These are phyloP conservation scores for Talaromyces sp. DNA, from an alignment of 2,329 filamentous ascomycete species.

Conservation along the genomic window DNA sequence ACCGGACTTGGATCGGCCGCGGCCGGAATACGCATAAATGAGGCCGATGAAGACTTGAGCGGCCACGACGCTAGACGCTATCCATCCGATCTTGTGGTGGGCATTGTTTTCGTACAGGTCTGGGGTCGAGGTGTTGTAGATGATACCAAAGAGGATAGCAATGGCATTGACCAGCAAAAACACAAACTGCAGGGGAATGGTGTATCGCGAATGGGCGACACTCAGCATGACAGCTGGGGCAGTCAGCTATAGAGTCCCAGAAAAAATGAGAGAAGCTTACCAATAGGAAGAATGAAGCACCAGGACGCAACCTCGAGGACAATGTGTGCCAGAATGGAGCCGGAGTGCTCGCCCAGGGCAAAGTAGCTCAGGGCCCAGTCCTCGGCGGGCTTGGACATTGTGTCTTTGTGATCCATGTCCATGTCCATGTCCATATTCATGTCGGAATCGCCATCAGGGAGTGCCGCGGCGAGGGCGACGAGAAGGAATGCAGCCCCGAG, in stretches of 20 bases:
- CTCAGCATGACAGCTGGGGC: constrained; percentile 74
- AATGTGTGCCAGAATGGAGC: constrained; percentile 63
- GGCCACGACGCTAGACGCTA: constrained; percentile 65
- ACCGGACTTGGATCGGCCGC: constrained; percentile 31
- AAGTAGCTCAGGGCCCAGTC: constrained; percentile 37
- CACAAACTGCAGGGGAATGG: constrained; percentile 61
- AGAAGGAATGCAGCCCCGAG: constrained; percentile 22
- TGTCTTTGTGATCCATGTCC: constrained; percentile 14
- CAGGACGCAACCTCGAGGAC: constrained; percentile 65
- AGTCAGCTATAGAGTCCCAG: neutral
- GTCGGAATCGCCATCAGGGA: constrained; percentile 12
- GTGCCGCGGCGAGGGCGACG: constrained; percentile 24
- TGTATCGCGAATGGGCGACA: constrained; percentile 69
- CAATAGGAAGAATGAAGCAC: constrained; percentile 66
- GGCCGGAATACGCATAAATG: constrained; percentile 55
- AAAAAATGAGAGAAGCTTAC: constrained; percentile 43
- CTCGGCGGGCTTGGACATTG: constrained; percentile 13
- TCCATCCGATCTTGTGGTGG: constrained; percentile 87
- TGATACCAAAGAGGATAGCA: constrained; percentile 58
- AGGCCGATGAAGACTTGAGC: constrained; percentile 66
- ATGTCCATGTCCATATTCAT: constrained; percentile 27
- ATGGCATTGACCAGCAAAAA: constrained; percentile 61
- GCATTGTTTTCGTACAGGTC: constrained; percentile 82
- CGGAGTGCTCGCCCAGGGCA: constrained; percentile 33
- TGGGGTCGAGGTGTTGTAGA: constrained; percentile 77